Evolutionary conservation across 192 early-diverging fungal genomes (phyloP).

Genomic region (Chytriomyces sp.): DNA sequence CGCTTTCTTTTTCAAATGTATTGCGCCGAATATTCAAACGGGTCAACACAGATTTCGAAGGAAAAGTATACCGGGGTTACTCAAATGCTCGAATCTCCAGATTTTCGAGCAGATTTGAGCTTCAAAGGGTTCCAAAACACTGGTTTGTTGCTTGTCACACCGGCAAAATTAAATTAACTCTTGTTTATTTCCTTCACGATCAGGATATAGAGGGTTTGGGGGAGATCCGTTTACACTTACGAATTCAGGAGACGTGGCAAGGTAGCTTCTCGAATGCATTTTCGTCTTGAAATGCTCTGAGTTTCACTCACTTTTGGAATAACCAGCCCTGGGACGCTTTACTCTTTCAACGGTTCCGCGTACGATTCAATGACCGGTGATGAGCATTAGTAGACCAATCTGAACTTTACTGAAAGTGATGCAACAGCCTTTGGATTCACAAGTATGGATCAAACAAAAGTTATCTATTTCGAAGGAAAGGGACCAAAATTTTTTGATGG

Average conservation of each 20-base stretch:
- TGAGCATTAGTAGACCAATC: background rate
- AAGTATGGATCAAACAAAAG: background rate
- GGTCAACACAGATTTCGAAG: background rate
- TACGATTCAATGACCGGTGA: background rate
- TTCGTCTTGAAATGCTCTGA: background rate
- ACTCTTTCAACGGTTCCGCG: background rate
- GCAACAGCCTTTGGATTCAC: background rate
- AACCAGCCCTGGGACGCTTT: background rate
- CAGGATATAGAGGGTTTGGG: background rate
- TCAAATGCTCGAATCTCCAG: background rate
- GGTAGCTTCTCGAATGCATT: background rate
- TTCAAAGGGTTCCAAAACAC: background rate
- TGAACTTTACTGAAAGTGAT: background rate
- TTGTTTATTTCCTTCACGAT: background rate
- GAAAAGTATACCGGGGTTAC: background rate
- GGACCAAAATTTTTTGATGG: background rate
- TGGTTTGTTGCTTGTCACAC: background rate
- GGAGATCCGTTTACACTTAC: slow-evolving; percentile 4
- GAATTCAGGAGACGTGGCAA: background rate
- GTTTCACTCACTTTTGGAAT: background rate
- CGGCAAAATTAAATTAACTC: background rate
- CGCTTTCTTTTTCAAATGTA: too few relatives aligned
- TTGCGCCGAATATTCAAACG: too few relatives aligned
- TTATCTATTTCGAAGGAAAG: background rate
- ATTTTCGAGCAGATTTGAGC: background rate